Evolutionary conservation across 331 rosid species (phyloP).

Genomic region (Phaseolus coccineus): DNA sequence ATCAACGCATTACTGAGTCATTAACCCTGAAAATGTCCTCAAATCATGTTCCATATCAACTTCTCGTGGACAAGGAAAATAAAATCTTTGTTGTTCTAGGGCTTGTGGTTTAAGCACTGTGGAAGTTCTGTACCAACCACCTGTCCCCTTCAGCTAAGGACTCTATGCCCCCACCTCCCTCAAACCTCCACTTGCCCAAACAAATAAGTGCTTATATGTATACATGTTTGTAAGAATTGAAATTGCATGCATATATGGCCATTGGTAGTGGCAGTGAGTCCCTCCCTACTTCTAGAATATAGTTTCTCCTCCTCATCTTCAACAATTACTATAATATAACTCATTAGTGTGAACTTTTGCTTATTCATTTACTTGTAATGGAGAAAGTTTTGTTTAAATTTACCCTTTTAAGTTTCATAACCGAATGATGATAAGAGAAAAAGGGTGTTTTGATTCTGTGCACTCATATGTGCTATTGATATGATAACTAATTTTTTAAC

Average conservation of each 20-base stretch:
- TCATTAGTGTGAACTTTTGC: background rate
- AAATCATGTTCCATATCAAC: conserved; percentile 36
- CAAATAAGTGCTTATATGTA: background rate
- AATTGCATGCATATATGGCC: conserved; percentile 30
- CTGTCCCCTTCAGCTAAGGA: background rate
- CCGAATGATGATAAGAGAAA: background rate
- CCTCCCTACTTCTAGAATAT: conserved; percentile 31
- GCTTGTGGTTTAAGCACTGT: background rate
- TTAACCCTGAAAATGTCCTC: conserved; percentile 21
- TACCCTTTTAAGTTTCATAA: conserved; percentile 14
- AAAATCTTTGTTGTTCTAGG: conserved; percentile 28
- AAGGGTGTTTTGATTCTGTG: conserved; percentile 14
- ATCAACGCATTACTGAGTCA: conserved; percentile 26
- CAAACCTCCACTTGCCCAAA: background rate
- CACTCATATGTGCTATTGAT: background rate
- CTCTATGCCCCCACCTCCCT: background rate
- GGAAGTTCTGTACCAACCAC: conserved; percentile 30
- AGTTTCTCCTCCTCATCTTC: conserved; percentile 23
- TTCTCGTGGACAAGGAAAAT: conserved; percentile 29
- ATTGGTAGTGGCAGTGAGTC: background rate
- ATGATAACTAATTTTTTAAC: background rate
- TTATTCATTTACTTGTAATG: background rate
- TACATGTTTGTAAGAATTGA: background rate
- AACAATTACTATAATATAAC: conserved; percentile 21
- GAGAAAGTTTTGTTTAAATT: background rate